Evolutionary conservation across 1,139 yeast species (phyloP), one percentile per base, ranked within the genome.

Genomic region (Yamadazyma triangularis): DNA sequence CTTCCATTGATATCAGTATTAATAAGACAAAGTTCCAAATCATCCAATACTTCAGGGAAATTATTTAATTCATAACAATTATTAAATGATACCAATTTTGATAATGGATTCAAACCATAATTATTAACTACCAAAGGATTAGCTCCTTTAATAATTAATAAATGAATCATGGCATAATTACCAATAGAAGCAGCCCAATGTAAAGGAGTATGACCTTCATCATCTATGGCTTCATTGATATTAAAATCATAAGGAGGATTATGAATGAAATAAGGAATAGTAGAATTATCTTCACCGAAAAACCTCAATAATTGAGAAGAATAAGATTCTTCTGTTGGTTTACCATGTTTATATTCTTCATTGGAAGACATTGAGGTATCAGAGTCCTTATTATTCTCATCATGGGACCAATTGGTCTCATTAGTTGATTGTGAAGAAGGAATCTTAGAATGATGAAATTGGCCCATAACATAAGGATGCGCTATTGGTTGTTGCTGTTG

Each of bases 181-280:
- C 96, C 96, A 68, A 91, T 82, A 0, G 97, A 88, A 8, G 95
- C 78, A 0, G 97, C 96, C 98, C 98, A 91, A 54, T 91, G 97
- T 42, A 91, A 71, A 1, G 96, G 88, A 0, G 96, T 85, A 48
- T 91, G 96, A 1, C 96, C 96, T 56, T 91, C 97, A 44, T 86
- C 94, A 50, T 91, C 98, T 27, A 91, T 86, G 4, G 89, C 77
- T 40, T 78, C 89, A 57, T 89, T 86, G 40, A 88, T 78, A 47
- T 87, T 81, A 47, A 87, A 83, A 44, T 86, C 87, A 13, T 69
- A 63, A 0, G 96, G 95, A 2, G 94, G 89, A 40, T 77, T 71
- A 31, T 76, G 69, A 25, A 89, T 58, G 41, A 81, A 81, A 28
- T 74, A 73, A 1, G 96, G 95, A 30, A 89, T 73, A n/a, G 76